Base-by-base conservation (phyloP, 2,329 filamentous ascomycete species). In the Endothia cerciana region DNA sequence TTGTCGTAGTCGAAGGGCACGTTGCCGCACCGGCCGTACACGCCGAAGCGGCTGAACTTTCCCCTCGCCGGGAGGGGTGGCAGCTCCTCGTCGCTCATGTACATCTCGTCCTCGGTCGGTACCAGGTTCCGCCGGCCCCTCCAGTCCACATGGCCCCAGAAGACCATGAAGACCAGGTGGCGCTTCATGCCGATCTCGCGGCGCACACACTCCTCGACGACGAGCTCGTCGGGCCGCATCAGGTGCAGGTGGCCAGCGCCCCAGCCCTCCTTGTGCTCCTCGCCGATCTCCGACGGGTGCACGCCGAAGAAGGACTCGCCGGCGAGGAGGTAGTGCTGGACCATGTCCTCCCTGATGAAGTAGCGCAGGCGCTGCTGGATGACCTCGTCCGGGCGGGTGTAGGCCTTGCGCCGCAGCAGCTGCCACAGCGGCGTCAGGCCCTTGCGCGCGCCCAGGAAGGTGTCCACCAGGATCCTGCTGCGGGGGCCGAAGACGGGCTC, bases 101-200 rank as follows among this genome's bases (percentile, higher is more conserved):
- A 83, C 70, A 83, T 78, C 72, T 87, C 81, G 59, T 83, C 80
- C 60, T 80, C 74, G 11, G 76, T 79, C 2, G 85, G 83, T 0
- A 82, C 79, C 5, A 86, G 71, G 72, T 87, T 83, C 68, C 78
- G 73, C 59, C 85, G 81, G 1, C 81, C 85, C 4, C 73, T 59
- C 61, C 80, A 81, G 74, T 90, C 81, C 36, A 89, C 77, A 72
- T 84, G 84, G 0, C 91, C 90, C 80, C 85, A 91, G 19, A 85
- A 68, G 70, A 88, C 80, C 82, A 91, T 88, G 65, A 83, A 78
- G 17, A 82, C 71, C 57, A 88, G 79, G 70, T 85, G 80, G 15
- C 78, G 68, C 63, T 88, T 80, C n/a, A 91, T 73, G 28, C 81
- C 69, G 41, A 91, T 73, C 57, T 6, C 74, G 19, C 90, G 78